Evolutionary conservation across 148 eudicot genomes (phyloP).

Genomic region (Fagopyrum tataricum): DNA sequence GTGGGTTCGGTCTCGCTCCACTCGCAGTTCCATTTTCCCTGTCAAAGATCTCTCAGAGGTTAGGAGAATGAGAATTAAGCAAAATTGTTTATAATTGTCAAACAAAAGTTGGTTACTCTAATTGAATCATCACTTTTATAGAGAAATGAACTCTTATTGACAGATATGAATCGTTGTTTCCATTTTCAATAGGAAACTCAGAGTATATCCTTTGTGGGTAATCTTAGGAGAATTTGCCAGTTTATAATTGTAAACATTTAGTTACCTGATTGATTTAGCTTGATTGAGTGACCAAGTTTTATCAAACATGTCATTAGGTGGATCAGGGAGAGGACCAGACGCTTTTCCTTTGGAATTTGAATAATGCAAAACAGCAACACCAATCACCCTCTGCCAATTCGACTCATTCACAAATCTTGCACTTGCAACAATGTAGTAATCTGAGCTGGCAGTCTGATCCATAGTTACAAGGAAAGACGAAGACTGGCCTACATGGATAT

Average conservation of each 20-base stretch:
- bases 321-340: slow-evolving; percentile 86
- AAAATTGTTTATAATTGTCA: too few species aligned
- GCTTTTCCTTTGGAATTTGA: slow-evolving; percentile 85
- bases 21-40: slow-evolving; percentile 88
- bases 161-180: too few species aligned
- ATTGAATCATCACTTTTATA: too few species aligned
- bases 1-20: slow-evolving; percentile 97
- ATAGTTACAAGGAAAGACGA: slow-evolving; percentile 52
- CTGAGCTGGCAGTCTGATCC: slow-evolving; percentile 23
- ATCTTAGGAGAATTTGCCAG: too few species aligned
- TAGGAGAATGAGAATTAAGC: too few species aligned
- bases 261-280: slow-evolving; percentile 79
- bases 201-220: too few species aligned
- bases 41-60: too few species aligned
- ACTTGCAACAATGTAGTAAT: slow-evolving; percentile 70
- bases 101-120: too few species aligned
- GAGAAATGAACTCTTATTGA: too few species aligned
- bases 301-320: slow-evolving; percentile 70
- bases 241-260: neutral
- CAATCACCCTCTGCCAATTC: slow-evolving; percentile 78
- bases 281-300: slow-evolving; percentile 64
- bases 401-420: slow-evolving; percentile 77
- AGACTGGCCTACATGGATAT: slow-evolving; percentile 77
- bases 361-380: slow-evolving; percentile 86
- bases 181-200: too few species aligned